Evolutionary conservation across 805 yeast species (phyloP), one percentile per base, ranked within the genome.

Genomic region (Saccharomycopsis fermentans): DNA sequence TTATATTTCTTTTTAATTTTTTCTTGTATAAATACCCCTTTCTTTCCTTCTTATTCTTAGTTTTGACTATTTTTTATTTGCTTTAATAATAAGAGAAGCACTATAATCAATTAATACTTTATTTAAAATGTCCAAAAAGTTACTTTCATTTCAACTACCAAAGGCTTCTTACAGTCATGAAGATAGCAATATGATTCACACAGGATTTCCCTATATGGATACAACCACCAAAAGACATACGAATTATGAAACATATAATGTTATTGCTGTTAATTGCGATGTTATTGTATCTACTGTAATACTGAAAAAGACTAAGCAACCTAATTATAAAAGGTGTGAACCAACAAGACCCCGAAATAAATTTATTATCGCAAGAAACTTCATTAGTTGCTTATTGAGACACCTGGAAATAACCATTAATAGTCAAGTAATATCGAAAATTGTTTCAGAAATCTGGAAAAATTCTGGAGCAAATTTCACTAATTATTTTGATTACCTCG

Each of bases 281-380:
- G 37, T 37, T 4, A 52, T 52, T 24, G 37, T 32, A 8, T 32
- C 55, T 19, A 52, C 55, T 16, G 35, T 39, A 4, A 37, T 52
- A 17, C 55, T 52, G 55, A 36, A 32, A 37, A 17, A 16, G n/a
- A 27, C 26, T 11, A 16, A 17, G 24, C 14, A 48, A 37, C 16
- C 6, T n/a, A 37, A 17, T 5, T 5, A 6, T 12, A 17, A 17
- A 17, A 37, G n/a, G 21, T 37, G 6, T n/a, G 43, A 37, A 37
- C 21, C 43, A 37, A 37, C 29, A 19, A 52, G 58, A n/a, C 58
- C 58, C 6, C 34, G 58, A 36, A 55, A 55, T 55, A 48, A 55
- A 34, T 55, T 55, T 40, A 55, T 55, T 19, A 55, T 55, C 16
- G 58, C 58, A 26, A 27, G 58, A 47, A 48, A 21, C 14, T n/a